These are phyloP conservation scores for Pseudoturritis turrita DNA, from an alignment of 345 rosid species.

Conservation along the genomic window DNA sequence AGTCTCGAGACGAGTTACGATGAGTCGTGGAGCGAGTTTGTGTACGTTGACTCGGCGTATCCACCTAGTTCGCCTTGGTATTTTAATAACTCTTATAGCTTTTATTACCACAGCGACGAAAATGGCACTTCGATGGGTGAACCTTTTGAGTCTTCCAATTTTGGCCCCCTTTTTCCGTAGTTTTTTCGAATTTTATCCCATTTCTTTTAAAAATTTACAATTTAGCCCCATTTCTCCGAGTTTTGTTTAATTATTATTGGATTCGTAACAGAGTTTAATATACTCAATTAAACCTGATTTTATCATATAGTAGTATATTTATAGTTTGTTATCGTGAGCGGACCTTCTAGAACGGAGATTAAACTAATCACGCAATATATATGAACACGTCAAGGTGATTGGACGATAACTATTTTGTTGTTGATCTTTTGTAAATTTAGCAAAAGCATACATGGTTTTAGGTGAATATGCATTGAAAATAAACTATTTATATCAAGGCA, in stretches of 20 bases:
- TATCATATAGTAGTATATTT: background rate
- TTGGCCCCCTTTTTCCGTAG: slow-evolving; percentile 24
- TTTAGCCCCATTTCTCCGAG: background rate
- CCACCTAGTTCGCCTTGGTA: slow-evolving; percentile 40
- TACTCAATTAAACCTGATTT: slow-evolving; percentile 2
- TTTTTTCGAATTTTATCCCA: background rate
- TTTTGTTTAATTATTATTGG: background rate
- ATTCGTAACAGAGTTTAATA: slow-evolving; percentile 9
- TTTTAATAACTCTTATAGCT: slow-evolving; percentile 26
- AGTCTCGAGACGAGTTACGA: slow-evolving; percentile 50
- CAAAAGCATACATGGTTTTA: background rate
- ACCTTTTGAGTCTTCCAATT: slow-evolving; percentile 33
- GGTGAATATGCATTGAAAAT: background rate
- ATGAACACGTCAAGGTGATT: background rate
- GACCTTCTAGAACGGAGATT: background rate
- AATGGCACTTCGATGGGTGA: slow-evolving; percentile 28
- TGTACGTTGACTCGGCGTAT: slow-evolving; percentile 49
- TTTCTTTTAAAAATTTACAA: background rate
- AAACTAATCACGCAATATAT: background rate
- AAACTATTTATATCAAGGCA: background rate
- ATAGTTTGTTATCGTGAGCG: background rate
- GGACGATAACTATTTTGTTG: background rate
- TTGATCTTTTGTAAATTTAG: background rate
- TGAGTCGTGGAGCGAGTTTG: slow-evolving; percentile 52
- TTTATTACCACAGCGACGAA: slow-evolving; percentile 35